Evolutionary conservation across 192 early-diverging fungal genomes (phyloP), one percentile per base, ranked within the genome.

Genomic region (Coemansia sp.): DNA sequence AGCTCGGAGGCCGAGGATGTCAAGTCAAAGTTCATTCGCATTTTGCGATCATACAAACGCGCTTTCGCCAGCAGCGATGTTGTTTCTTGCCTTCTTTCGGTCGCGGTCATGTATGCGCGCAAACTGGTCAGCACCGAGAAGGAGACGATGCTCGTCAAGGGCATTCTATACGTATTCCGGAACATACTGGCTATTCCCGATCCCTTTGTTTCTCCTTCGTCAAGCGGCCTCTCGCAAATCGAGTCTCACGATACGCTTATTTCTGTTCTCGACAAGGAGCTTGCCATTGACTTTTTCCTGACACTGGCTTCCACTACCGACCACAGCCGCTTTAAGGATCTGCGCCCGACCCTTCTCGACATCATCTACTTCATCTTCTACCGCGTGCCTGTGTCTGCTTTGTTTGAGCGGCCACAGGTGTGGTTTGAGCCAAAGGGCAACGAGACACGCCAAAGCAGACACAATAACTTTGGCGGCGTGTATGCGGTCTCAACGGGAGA

Each of bases 121-220:
- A 73, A 73, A 49, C 17, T 33, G 9, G 54, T 48, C 52, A 65
- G 57, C 50, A 50, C 62, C 1, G 71, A 75, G 20, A 60, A 62
- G 46, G 76, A 83, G 35, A 46, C 59, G 23, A 66, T 83, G 67
- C 63, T 83, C 19, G 54, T 80, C 42, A 83, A 80, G 67, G 82
- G 77, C 5, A 86, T 89, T 36, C 66, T 96, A 29, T 86, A 88
- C 14, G 76, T 95, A 11, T 87, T 93, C 59, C 84, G 92, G 29
- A 96, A 96, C 68, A 68, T 94, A 42, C 83, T 92, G 15, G 90
- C 90, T 10, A 94, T 94, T 35, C 85, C 85, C 13, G 94, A 96
- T 65, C 68, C 85, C 5, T 83, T 88, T 46, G 75, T 82, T 2
- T 84, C 87, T 11, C 69, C 85, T 20, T 66, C 72, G n/a, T 75